phyloP scores from a whole-genome alignment of 2,329 filamentous ascomycete genomes.

The Calcarisporium arbuscula region DNA sequence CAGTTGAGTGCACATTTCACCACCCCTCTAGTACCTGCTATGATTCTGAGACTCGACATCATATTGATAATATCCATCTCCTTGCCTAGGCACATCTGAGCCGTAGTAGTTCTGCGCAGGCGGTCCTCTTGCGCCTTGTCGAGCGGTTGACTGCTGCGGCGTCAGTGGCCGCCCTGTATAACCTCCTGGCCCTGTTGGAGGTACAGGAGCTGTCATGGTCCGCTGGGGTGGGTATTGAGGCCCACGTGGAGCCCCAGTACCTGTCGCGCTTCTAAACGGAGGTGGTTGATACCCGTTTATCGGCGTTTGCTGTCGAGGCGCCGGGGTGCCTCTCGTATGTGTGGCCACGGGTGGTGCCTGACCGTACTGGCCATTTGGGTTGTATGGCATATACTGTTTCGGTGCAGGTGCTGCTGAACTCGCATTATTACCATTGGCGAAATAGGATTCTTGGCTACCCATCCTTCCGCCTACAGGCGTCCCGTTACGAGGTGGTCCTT shows the following conservation, averaged over 20 bases:
- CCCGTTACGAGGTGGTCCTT: too few relatives aligned
- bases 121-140: too few relatives aligned
- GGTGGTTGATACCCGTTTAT: conserved; percentile 16
- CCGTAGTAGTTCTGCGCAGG: conserved; percentile 4
- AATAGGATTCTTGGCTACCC: too few relatives aligned
- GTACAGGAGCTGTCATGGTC: conserved; percentile 39
- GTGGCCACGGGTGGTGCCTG: conserved; percentile 24
- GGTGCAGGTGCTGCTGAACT: too few relatives aligned
- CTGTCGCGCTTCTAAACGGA: conserved; percentile 33
- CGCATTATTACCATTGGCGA: too few relatives aligned
- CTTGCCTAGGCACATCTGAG: conserved; percentile 16
- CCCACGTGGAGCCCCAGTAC: conserved; percentile 25
- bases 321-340: conserved; percentile 15
- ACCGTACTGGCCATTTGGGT: conserved; percentile 24
- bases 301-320: conserved; percentile 13
- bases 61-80: conserved; percentile 27
- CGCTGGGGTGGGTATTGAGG: conserved; percentile 32
- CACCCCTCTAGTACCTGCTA: conserved; percentile 20
- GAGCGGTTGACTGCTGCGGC: conserved; percentile 13
- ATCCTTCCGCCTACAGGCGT: too few relatives aligned
- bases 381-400: too few relatives aligned
- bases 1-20: too few relatives aligned
- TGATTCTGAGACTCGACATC: conserved; percentile 28
- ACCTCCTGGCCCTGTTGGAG: conserved; percentile 21
- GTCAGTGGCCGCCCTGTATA: conserved; percentile 21